Base-by-base conservation (phyloP, 306 rosid species). In the Quercus bicolor region DNA sequence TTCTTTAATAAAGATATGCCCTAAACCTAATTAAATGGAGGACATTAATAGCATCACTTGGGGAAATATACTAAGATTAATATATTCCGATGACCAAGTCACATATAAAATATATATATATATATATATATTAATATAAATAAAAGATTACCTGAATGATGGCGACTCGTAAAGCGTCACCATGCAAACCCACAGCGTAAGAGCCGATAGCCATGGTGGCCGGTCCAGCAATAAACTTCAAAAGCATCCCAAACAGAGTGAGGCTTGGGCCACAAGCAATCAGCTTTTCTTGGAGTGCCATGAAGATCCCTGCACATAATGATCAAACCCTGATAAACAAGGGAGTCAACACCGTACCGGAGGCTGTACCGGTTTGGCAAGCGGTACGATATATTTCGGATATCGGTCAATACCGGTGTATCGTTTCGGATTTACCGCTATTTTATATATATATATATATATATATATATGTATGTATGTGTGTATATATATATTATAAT, bases 221-320 rank as follows among this genome's bases (percentile, higher is more conserved):
- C 19, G 99, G 99, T 53, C 99, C 99, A 3, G 97, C 99, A 6
- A 93, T 75, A 78, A 95, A 95, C 94, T 86, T 95, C 26, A 95
- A 77, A 16, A 93, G 87, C 92, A 95, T 90, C 66, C 98, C 90
- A 5, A 87, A 45, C 21, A 88, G 21, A 0, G 92, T 85, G 57
- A 83, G 56, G 52, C 86, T 82, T 33, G 91, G 45, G 73, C 99
- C 99, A 77, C 99, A 95, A 0, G 91, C 90, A 19, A 95, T 85
- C 72, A 90, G 55, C 55, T 91, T 95, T 33, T 95, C 98, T 64
- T 95, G 97, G 56, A 86, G 78, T 53, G 99, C 98, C 99, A 95
- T 93, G 85, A 95, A 95, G 29, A 95, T 87, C 76, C 99, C 99
- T 95, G 86, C 85, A 79, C n/a, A 65, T 7, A 5, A 21, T 23